Evolutionary conservation across 2,329 filamentous ascomycete genomes (phyloP), one percentile per base, ranked within the genome.

Genomic region (Pezicula radicicola): DNA sequence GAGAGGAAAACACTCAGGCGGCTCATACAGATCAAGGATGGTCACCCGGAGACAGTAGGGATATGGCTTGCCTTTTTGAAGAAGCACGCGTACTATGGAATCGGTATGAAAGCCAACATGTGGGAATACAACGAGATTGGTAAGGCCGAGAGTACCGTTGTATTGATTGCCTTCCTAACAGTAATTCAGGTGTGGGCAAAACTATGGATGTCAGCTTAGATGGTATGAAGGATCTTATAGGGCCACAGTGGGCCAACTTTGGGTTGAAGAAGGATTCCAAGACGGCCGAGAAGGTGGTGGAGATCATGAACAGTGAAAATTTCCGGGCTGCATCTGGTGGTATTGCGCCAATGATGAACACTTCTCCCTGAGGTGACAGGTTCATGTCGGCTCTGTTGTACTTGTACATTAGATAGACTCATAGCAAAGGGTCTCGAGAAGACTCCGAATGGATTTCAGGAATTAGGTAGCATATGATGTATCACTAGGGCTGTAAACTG

Each of bases 31-130:
- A 94, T 99, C 65, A 87, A 90, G 59, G 94, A 97, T 66, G 94
- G 91, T 0, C 80, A 97, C 64, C 85, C 91, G 1, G 90, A 97
- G 68, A 87, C 85, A 1, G 91, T 99, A 35, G 88, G 95, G 70
- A 71, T 92, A 27, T 99, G 94, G 94, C 75, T 99, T 53, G 91
- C 91, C 0, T 97, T 96, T 67, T 70, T 99, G 66, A 83, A 89
- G 66, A 96, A 96, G 72, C 88, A 97, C 67, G 89, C 91, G 40
- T 96, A 94, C 68, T 89, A 95, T 61, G 94, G 94, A n/a, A 87
- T 97, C 39, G 94, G 94, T 63, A 95, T 99, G 91, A 99, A 99
- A 79, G 94, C 94, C 49, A 97, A 99, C 68, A 81, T 97, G 46
- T 99, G 89, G 85, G 90, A 96, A 67, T 92, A 90, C 70, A 84